Conservation (phyloP, 1,284 basidiomycete genomes). For the Irpex rosettiformis region DNA sequence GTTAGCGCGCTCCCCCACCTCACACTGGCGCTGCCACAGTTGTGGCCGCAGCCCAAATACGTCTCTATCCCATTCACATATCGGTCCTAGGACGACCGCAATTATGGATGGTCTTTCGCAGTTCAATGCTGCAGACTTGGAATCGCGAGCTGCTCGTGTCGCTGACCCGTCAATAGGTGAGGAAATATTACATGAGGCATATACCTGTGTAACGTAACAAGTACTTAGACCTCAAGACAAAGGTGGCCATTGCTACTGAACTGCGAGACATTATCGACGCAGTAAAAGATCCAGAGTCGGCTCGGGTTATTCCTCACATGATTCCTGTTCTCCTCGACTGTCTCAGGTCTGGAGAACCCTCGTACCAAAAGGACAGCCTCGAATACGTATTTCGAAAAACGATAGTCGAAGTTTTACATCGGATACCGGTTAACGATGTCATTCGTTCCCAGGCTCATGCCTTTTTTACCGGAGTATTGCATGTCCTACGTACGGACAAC, state of each 20-base stretch:
- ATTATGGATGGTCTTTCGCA: constrained; percentile 19
- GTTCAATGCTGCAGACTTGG: constrained; percentile 56
- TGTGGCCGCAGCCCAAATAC: background rate
- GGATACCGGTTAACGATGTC: constrained; percentile 81
- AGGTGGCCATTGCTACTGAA: constrained; percentile 71
- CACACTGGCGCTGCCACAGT: background rate
- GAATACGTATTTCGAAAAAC: constrained; percentile 89
- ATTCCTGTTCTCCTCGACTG: constrained; percentile 82
- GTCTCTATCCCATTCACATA: background rate
- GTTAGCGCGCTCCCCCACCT: background rate
- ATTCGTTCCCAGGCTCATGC: constrained; percentile 68
- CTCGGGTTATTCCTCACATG: constrained; percentile 66
- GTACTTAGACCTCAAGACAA: constrained; percentile 61
- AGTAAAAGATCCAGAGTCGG: constrained; percentile 78
- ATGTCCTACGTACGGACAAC: constrained; percentile 87
- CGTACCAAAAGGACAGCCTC: constrained; percentile 72
- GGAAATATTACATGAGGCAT: constrained; percentile 15
- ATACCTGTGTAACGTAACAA: background rate
- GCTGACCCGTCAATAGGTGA: constrained; percentile 70
- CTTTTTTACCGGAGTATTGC: constrained; percentile 78
- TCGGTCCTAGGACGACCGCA: background rate
- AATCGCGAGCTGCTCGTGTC: constrained; percentile 64
- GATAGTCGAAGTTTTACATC: constrained; percentile 85
- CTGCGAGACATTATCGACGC: constrained; percentile 87
- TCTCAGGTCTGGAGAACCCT: constrained; percentile 73